A percentile compares a stretch with the other conserved stretches of the same genome.
Evolutionary conservation across 2,329 filamentous ascomycete species (phyloP).

Genomic region (Fusarium albosuccineum): DNA sequence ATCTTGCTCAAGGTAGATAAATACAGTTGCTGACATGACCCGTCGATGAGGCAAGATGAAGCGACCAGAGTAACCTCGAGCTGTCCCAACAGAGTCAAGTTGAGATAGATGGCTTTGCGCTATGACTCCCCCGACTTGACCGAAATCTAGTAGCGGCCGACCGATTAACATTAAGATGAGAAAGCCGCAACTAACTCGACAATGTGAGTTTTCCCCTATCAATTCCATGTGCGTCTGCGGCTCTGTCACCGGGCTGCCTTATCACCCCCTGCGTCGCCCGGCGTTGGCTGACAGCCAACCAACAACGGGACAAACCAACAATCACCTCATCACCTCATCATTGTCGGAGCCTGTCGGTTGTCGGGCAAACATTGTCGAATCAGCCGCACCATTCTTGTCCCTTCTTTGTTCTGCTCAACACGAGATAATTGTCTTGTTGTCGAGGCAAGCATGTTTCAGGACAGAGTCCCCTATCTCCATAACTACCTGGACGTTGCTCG

Average conservation of each 20-base stretch:
- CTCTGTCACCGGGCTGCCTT: slow-evolving; percentile 9
- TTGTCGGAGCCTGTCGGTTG: slow-evolving; percentile 12
- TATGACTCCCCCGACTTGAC: slow-evolving; percentile 28
- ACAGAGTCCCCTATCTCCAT: slow-evolving; percentile 1
- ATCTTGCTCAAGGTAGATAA: neutral
- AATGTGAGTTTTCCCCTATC: slow-evolving; percentile 23
- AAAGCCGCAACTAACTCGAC: neutral
- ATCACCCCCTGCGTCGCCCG: slow-evolving; percentile 25
- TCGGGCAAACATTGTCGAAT: slow-evolving; percentile 6
- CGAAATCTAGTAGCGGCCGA: slow-evolving; percentile 3
- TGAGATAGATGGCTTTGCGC: slow-evolving; percentile 24
- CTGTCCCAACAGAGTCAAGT: neutral
- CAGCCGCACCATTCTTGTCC: slow-evolving; percentile 14
- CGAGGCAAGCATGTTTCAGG: slow-evolving; percentile 13
- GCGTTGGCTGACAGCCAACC: slow-evolving; percentile 36
- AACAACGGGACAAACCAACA: slow-evolving; percentile 33
- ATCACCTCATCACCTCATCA: slow-evolving; percentile 36
- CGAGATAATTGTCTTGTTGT: slow-evolving; percentile 1
- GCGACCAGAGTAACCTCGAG: too few relatives aligned
- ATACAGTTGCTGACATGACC: neutral
- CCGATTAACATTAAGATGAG: neutral
- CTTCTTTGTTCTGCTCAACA: neutral
- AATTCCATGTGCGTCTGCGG: slow-evolving; percentile 17
- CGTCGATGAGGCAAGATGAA: neutral
- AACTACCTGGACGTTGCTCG: slow-evolving; percentile 27